Base-by-base conservation (phyloP, 306 rosid species). In the Arachis hypogaea region DNA sequence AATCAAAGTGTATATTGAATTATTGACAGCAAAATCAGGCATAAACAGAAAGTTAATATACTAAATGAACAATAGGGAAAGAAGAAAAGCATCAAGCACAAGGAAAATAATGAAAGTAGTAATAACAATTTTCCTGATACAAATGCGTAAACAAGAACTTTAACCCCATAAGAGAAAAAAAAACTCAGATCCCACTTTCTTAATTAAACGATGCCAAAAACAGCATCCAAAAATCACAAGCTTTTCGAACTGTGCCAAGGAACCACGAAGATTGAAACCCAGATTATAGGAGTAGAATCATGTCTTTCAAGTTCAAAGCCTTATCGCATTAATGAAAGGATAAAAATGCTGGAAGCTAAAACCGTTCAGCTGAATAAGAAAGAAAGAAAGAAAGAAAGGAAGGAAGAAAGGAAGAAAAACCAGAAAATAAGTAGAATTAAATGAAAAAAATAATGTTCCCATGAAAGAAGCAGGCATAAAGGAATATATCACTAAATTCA, bases 151-250 rank as follows among this genome's bases (percentile, higher is more conserved):
- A 72, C 22, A 49, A 50, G 43, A 18, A 18, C 54, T 11, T n/a
- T 60, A 50, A 68, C 56, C 72, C 59, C 50, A 62, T 28, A 65
- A 63, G 50, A 40, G n/a, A 74, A 56, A 18, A 77, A 59, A 56
- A 18, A 22, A 77, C 54, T 59, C 76, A 71, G 76, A 80, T 64
- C 76, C 73, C 41, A 72, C 71, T 70, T 61, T 54, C 51, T 64
- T 44, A 33, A 33, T 33, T 54, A 28, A 38, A 41, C 47, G 56
- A 18, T 51, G 76, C 59, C 40, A 52, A 55, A 79, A 49, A 49
- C 45, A 71, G 69, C 79, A 57, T 69, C 18, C 10, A 74, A 51
- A 77, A 66, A 56, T 70, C 83, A 40, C 66, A 57, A 79, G 66
- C 42, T 78, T 50, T 46, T 44, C 28, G 4, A 71, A 63, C 68